Evolutionary conservation across 352 stramenopile species (phyloP), one percentile per base, ranked within the genome.

Genomic region (Phytophthora colocasiae): DNA sequence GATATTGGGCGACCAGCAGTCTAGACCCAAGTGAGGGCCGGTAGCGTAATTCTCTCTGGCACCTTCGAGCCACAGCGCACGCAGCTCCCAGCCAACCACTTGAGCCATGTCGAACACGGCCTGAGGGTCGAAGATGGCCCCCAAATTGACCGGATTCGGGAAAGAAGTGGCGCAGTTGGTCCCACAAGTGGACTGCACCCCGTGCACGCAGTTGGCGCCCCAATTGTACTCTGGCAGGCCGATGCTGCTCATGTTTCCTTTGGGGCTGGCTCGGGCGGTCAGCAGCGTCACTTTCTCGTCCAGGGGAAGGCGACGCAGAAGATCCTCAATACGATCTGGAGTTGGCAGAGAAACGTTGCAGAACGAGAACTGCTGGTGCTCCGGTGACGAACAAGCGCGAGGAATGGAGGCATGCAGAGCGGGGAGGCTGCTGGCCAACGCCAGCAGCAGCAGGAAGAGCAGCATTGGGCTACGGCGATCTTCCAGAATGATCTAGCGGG

Each of bases 1-100:
- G 53, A 99, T 93, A 62, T 98, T 98, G 11, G 96, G 96, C 46
- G 88, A 95, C 88, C 91, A 99, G 71, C 88, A 98, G 48, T 96
- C 97, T 19, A 98, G 75, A 1, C 93, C 94, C 17, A 93, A 66
- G 45, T 96, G 86, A 62, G 69, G 79, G 10, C 81, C 85, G 0
- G 49, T 39, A 6, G 57, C 56, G 54, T 92, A 91, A 58, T 94
- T 92, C 46, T 94, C 86, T 7, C 77, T 63, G 1, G 86, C 86
- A 5, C 82, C 86, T 66, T 94, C 84, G 15, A 92, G 81, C 86
- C 86, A 93, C 22, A 94, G 58, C 41, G 84, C 86, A 8, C 86
- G 86, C 17, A 94, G 73, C 58, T 94, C 86, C 80, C 81, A 90
- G 12, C 83, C 88, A 46, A 98, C 97, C 26, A 95, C 92, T 51